A percentile compares a stretch with the other conserved stretches of the same genome.
Conservation (phyloP, 129 eudicot species). For the Artemisia argyi region DNA sequence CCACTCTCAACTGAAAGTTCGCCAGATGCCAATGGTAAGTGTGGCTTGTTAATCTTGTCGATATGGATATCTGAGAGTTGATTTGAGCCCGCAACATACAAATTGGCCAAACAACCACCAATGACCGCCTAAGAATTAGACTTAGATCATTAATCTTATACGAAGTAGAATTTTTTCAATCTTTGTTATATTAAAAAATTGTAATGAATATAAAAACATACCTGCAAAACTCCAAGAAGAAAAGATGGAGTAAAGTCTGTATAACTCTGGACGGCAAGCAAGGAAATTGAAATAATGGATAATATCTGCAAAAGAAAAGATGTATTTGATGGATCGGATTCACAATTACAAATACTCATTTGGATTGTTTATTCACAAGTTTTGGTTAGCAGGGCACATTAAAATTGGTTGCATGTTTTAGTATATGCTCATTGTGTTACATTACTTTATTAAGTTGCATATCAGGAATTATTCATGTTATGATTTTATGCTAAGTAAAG, state of each 20-base stretch:
- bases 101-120: constrained; percentile 36
- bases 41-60: constrained; percentile 40
- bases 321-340: neutral
- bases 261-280: constrained; percentile 32
- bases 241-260: constrained; percentile 33
- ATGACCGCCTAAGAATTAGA: constrained; percentile 21
- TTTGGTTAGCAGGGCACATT: too few relatives aligned
- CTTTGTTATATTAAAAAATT: neutral
- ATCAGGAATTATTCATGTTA: too few relatives aligned
- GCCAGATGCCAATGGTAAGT: constrained; percentile 32
- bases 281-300: constrained; percentile 33
- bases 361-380: too few relatives aligned
- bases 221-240: constrained; percentile 38
- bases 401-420: too few relatives aligned
- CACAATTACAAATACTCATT: neutral
- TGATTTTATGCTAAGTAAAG: too few relatives aligned
- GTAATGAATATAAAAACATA: neutral
- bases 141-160: neutral
- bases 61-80: constrained; percentile 35
- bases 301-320: constrained; percentile 18
- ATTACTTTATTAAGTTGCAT: too few relatives aligned
- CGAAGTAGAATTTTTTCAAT: constrained; percentile 1
- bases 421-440: too few relatives aligned
- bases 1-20: constrained; percentile 29
- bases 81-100: constrained; percentile 31